These are phyloP conservation scores for Penicillium herquei DNA, from an alignment of 495 filamentous ascomycete genomes.

Conservation along the genomic window DNA sequence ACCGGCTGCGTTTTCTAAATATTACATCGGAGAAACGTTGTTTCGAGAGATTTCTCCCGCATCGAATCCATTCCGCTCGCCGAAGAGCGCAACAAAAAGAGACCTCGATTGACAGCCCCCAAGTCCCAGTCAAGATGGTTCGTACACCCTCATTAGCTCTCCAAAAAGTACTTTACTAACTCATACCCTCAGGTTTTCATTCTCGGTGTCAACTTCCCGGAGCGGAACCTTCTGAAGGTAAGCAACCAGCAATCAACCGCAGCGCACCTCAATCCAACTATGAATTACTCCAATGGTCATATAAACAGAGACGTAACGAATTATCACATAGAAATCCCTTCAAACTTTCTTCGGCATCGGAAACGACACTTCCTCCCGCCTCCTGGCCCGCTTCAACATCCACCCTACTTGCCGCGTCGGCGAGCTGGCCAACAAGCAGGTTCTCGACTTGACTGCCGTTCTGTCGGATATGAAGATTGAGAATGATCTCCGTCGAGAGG, in stretches of 20 bases:
- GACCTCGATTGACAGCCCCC: neutral
- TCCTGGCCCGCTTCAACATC: conserved; percentile 85
- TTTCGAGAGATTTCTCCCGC: conserved; percentile 32
- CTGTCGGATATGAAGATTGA: conserved; percentile 92
- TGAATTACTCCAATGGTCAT: neutral
- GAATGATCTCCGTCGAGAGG: conserved; percentile 73
- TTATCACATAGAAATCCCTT: conserved; percentile 67
- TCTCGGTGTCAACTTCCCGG: conserved; percentile 80
- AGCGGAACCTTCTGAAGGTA: conserved; percentile 78
- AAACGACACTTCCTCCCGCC: conserved; percentile 60
- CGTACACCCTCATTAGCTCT: neutral
- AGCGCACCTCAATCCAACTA: neutral
- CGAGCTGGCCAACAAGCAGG: conserved; percentile 64
- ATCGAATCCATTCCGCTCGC: conserved; percentile 5
- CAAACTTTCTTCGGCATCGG: conserved; percentile 90
- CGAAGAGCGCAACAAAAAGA: neutral
- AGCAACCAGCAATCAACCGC: conserved; percentile 18
- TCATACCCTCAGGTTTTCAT: conserved; percentile 64
- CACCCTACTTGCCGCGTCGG: conserved; percentile 76
- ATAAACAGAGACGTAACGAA: conserved; percentile 13
- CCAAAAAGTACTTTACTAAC: neutral
- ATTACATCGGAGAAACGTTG: conserved; percentile 34
- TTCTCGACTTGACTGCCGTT: conserved; percentile 76
- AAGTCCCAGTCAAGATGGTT: conserved; percentile 1
- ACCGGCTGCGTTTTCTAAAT: neutral